Conservation (phyloP, 2,329 filamentous ascomycete genomes). For the Colletotrichum sp. region DNA sequence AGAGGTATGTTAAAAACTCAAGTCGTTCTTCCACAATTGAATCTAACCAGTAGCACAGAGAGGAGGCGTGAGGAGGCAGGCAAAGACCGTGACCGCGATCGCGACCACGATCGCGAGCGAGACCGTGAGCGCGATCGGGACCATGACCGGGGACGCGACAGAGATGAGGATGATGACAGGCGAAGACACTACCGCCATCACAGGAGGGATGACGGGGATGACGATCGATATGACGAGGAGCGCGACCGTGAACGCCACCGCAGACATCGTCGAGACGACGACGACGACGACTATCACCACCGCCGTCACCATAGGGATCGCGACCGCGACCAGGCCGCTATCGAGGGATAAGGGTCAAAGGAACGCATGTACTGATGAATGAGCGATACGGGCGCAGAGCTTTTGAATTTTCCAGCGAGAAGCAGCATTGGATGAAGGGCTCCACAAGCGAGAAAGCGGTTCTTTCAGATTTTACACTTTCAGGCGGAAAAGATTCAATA, state of each 20-base stretch:
- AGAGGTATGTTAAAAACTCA: conserved; percentile 64
- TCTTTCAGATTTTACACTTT: not conserved
- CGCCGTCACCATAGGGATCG: conserved; percentile 37
- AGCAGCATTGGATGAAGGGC: not conserved
- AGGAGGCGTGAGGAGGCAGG: conserved; percentile 36
- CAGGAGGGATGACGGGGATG: conserved; percentile 39
- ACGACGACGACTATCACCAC: conserved; percentile 35
- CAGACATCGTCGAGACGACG: conserved; percentile 31
- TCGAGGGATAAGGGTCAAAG: conserved; percentile 8
- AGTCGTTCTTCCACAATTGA: not conserved
- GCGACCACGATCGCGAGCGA: conserved; percentile 38
- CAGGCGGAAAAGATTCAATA: not conserved
- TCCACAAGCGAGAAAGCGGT: conserved; percentile 4
- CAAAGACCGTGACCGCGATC: conserved; percentile 28
- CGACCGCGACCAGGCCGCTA: conserved; percentile 26
- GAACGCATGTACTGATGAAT: not conserved
- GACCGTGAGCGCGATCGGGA: conserved; percentile 29
- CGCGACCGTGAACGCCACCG: conserved; percentile 32
- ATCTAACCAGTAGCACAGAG: conserved; percentile 26
- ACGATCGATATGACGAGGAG: conserved; percentile 38
- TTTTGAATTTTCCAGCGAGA: not conserved
- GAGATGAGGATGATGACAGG: conserved; percentile 28
- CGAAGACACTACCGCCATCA: conserved; percentile 25
- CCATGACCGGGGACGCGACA: conserved; percentile 25
- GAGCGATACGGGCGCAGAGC: not conserved